Base-by-base conservation (phyloP, 2,329 filamentous ascomycete genomes). In the Emergomyces pasteurianus region DNA sequence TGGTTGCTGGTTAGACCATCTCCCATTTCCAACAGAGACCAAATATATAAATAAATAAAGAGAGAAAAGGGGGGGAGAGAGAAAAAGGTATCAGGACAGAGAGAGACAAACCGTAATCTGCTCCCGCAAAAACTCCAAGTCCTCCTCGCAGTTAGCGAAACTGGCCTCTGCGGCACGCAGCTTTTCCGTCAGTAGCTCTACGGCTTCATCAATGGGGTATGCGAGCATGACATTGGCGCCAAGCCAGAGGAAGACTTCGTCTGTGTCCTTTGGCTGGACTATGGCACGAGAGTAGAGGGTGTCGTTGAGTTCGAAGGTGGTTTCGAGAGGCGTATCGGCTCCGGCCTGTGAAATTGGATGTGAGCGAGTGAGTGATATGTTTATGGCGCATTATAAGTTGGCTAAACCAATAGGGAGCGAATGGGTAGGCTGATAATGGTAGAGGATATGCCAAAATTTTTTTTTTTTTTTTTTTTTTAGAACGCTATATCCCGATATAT, bases 141-240 rank as follows among this genome's bases (percentile, higher is more conserved):
- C 94, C 77, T 99, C 94, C 72, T 96, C 91, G 71, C 92, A 96
- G 68, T 95, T 92, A n/a, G 78, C 77, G 67, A 95, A 75, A 70
- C 86, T 95, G 70, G 83, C 81, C 74, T 92, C 87, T 1, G 94
- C 94, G 9, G 89, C 87, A 34, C 81, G 78, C 23, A 96, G 78
- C 75, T 96, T 96, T 16, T 86, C 84, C 52, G 82, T 78, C 60
- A 99, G 80, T 66, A 99, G 81, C 50, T 81, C 79, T 75, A 92
- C 86, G 0, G 94, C 94, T 76, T 97, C 94, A 18, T 86, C 83
- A 64, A 97, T 86, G 3, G 92, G 90, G 73, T 99, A 99, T 58
- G 94, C 86, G 62, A 99, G 80, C 94, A 99, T 99, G 55, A 97
- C 92, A 69, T 99, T 99, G 61, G 94, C 92, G 40, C 94, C 94